A percentile compares a stretch with the other conserved stretches of the same genome.
Evolutionary conservation across 176 grass and related monocot species (phyloP).

Genomic region (Carex pumila): DNA sequence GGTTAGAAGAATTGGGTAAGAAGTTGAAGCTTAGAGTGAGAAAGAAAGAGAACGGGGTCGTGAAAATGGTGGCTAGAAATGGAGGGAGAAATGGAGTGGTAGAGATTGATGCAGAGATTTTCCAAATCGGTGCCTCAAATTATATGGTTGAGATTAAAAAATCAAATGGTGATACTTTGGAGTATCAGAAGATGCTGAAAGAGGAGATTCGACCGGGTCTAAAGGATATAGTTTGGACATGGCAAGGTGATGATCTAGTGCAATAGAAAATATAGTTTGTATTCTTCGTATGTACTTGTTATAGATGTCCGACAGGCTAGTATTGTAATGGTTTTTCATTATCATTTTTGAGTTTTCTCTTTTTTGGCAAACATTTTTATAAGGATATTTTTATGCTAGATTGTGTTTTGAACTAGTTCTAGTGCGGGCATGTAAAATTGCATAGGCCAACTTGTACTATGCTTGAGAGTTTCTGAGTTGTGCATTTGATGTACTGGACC

Average conservation of each 20-base stretch:
- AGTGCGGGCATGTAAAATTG: neutral
- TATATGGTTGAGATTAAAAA: slow-evolving; percentile 79
- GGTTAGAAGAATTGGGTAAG: slow-evolving; percentile 50
- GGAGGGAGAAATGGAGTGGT: slow-evolving; percentile 58
- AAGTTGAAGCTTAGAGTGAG: slow-evolving; percentile 55
- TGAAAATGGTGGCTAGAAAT: slow-evolving; percentile 58
- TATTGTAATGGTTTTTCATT: neutral
- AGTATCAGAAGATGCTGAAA: slow-evolving; percentile 59
- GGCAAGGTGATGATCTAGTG: slow-evolving; percentile 49
- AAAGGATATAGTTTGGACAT: slow-evolving; percentile 64
- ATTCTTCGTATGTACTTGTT: slow-evolving; percentile 1
- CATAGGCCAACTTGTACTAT: neutral
- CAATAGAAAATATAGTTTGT: slow-evolving; percentile 25
- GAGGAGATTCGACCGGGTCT: slow-evolving; percentile 55
- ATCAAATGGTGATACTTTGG: slow-evolving; percentile 54
- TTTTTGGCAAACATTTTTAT: neutral
- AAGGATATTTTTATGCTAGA: neutral
- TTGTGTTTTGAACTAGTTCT: neutral
- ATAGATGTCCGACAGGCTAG: neutral
- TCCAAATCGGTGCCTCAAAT: slow-evolving; percentile 42
- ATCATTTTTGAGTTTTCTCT: neutral
- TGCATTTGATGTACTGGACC: neutral
- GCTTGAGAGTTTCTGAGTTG: neutral
- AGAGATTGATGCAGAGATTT: slow-evolving; percentile 57
- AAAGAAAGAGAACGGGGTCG: slow-evolving; percentile 50